These are phyloP conservation scores for Colletotrichum gigasporum DNA, from an alignment of 2,329 filamentous ascomycete species.

Conservation along the genomic window DNA sequence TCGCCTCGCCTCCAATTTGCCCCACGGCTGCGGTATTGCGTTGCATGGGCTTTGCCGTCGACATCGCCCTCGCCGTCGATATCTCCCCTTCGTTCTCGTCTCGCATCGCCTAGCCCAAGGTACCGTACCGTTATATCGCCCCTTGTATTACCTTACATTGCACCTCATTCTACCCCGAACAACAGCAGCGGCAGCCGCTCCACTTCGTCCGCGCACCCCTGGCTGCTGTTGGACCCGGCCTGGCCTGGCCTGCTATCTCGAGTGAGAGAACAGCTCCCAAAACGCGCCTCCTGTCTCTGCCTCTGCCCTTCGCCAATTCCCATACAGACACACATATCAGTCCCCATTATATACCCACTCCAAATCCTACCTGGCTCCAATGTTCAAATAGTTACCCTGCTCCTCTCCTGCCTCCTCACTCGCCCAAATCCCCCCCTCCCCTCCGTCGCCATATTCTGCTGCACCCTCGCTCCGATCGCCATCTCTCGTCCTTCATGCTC, in stretches of 20 bases:
- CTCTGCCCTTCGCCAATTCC: slow-evolving; percentile 16
- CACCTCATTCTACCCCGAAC: slow-evolving; percentile 29
- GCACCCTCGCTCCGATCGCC: slow-evolving; percentile 37
- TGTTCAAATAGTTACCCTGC: slow-evolving; percentile 47
- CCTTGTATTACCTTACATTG: slow-evolving; percentile 30
- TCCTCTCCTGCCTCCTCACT: slow-evolving; percentile 38
- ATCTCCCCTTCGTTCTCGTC: slow-evolving; percentile 10
- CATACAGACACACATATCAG: slow-evolving; percentile 38
- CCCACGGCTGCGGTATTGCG: slow-evolving; percentile 22
- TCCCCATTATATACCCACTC: slow-evolving; percentile 45
- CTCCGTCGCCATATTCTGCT: slow-evolving; percentile 25
- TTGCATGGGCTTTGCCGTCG: slow-evolving; percentile 28
- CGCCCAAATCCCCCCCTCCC: slow-evolving; percentile 20
- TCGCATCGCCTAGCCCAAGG: slow-evolving; percentile 23
- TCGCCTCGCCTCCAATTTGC: slow-evolving; percentile 18
- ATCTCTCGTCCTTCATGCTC: slow-evolving; percentile 31
- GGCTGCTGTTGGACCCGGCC: neutral
- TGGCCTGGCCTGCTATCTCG: slow-evolving; percentile 11
- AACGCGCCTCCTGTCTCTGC: slow-evolving; percentile 20
- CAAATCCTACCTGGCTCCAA: slow-evolving; percentile 43
- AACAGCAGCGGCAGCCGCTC: slow-evolving; percentile 22
- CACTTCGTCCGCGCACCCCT: slow-evolving; percentile 22
- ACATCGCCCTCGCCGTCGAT: slow-evolving; percentile 10
- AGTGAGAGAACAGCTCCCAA: slow-evolving; percentile 12
- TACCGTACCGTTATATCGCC: slow-evolving; percentile 25